Base-by-base conservation (phyloP, 306 rosid genomes). In the Senna siamea region DNA sequence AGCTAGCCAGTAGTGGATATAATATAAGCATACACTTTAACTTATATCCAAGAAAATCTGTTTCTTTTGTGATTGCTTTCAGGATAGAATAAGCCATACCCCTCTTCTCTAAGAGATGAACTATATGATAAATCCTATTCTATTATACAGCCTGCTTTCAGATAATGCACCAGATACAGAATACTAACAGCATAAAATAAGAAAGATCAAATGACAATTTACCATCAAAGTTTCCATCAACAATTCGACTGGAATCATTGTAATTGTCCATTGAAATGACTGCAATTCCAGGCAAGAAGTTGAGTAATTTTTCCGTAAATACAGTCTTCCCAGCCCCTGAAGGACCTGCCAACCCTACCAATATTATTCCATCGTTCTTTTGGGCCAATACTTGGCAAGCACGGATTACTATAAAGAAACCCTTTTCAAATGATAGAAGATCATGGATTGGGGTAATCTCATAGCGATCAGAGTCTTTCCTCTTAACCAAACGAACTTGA, bases 271-370 rank as follows among this genome's bases (percentile, higher is more conserved):
- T 92, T 53, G 98, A 95, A 74, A 95, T 95, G 82, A 95, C 96
- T n/a, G 93, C 97, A 86, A 95, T 83, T 41, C 93, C 87, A 22
- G 99, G 99, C 97, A 92, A 88, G 83, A 95, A 95, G 57, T 74
- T 88, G 62, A 92, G 87, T 83, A 95, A 92, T 85, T 95, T 95
- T 63, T 95, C 98, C 2, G 98, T 95, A 74, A 95, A 92, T 15
- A 92, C 79, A 47, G 99, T 90, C 83, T 95, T 95, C 61, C 99
- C 99, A 14, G 99, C 99, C 69, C 99, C 99, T 9, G 99, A 95
- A 80, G 99, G 99, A 72, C 99, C 99, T 0, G 99, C 99, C 78
- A 95, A 79, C 26, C 99, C 99, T 46, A 95, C 96, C 87, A 95
- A 72, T 81, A 87, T 80, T 65, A 90, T 88, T 41, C 99, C 99